phyloP scores from a whole-genome alignment of 192 early-diverging fungal species.

The Rhizophagus prolifer region DNA sequence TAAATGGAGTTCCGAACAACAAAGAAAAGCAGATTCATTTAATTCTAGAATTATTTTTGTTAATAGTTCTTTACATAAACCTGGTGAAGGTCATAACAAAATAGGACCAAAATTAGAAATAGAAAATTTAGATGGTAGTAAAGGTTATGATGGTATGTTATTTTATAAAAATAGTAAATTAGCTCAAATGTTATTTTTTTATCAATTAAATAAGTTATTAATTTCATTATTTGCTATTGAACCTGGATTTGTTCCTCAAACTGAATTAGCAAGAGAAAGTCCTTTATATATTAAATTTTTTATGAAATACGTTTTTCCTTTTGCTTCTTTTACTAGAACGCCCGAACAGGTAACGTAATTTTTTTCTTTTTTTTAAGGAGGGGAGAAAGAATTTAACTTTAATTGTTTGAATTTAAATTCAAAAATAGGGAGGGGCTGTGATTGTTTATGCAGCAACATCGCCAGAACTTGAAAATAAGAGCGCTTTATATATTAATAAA shows the following conservation, averaged over 20 bases:
- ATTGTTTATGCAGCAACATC: slow-evolving; percentile 17
- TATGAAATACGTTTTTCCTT: slow-evolving; percentile 13
- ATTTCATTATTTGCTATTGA: slow-evolving; percentile 1
- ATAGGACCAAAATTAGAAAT: slow-evolving; percentile 34
- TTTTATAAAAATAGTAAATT: slow-evolving; percentile 43
- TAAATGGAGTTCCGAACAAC: slow-evolving; percentile 9
- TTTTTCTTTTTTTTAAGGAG: neutral
- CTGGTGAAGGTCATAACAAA: slow-evolving; percentile 33
- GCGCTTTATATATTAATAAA: slow-evolving; percentile 13
- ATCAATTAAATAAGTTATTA: slow-evolving; percentile 22
- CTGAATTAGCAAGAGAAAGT: neutral
- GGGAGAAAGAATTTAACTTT: neutral
- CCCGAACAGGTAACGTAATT: slow-evolving; percentile 15
- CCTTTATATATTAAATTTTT: neutral
- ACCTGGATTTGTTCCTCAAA: slow-evolving; percentile 14
- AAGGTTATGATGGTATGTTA: slow-evolving; percentile 37
- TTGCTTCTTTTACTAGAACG: slow-evolving; percentile 9
- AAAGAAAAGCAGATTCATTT: slow-evolving; percentile 8
- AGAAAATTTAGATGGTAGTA: slow-evolving; percentile 36
- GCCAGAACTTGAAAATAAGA: slow-evolving; percentile 7
- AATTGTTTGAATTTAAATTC: neutral
- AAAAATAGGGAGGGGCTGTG: slow-evolving; percentile 19
- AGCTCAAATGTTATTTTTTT: slow-evolving; percentile 30
- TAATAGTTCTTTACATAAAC: slow-evolving; percentile 36
- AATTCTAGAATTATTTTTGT: slow-evolving; percentile 39